Conservation (phyloP, 83 land plant species). For the Picea abies region DNA sequence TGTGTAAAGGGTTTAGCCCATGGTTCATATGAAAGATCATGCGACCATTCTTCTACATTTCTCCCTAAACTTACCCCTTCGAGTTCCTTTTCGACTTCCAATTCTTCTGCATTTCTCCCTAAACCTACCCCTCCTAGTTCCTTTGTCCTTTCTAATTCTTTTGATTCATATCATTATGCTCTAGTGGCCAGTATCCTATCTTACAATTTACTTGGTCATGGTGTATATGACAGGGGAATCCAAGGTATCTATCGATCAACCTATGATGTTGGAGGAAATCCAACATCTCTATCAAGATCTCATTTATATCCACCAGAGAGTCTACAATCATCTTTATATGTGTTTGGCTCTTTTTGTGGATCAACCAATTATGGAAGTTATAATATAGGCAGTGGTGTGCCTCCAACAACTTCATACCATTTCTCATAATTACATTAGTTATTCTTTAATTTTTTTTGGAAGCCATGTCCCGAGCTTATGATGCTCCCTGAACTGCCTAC, state of each 20-base stretch:
- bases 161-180: too few species aligned
- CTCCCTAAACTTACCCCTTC: neutral
- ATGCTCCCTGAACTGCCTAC: too few species aligned
- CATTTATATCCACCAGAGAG: neutral
- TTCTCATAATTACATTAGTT: too few species aligned
- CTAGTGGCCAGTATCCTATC: neutral
- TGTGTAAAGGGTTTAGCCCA: too few species aligned
- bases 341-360: neutral
- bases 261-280: neutral
- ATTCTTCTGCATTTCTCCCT: too few species aligned
- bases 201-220: neutral
- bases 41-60: neutral
- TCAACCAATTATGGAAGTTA: neutral
- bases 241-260: neutral
- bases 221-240: slow-evolving; percentile 3
- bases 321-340: slow-evolving; percentile 3
- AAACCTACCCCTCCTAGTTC: too few species aligned
- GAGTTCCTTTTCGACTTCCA: neutral
- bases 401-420: neutral
- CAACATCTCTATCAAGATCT: too few species aligned
- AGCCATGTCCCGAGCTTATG: too few species aligned
- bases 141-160: neutral
- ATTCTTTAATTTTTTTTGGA: too few species aligned
- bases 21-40: too few species aligned
- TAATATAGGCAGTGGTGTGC: neutral